These are phyloP conservation scores for Penicillium longicatenatum DNA, from an alignment of 495 filamentous ascomycete genomes.

Conservation along the genomic window DNA sequence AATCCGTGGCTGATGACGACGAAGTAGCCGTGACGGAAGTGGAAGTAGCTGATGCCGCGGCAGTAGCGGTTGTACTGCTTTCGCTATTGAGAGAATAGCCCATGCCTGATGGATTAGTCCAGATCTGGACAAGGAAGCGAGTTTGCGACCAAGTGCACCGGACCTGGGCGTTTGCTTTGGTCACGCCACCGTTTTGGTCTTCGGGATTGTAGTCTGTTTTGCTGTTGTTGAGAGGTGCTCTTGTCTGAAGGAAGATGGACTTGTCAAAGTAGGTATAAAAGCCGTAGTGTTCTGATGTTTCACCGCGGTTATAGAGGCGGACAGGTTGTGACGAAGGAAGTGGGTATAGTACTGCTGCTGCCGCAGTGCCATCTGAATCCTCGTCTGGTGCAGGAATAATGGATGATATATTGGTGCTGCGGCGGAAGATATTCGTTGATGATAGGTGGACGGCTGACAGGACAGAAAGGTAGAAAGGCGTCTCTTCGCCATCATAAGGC, in stretches of 20 bases:
- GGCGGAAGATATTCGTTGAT: slow-evolving; percentile 26
- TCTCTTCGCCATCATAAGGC: slow-evolving; percentile 52
- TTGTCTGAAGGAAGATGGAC: slow-evolving; percentile 73
- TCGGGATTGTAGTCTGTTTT: slow-evolving; percentile 38
- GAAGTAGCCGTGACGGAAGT: slow-evolving; percentile 24
- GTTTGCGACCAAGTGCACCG: slow-evolving; percentile 82
- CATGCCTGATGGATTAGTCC: slow-evolving; percentile 60
- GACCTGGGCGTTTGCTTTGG: slow-evolving; percentile 58
- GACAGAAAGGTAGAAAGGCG: slow-evolving; percentile 54
- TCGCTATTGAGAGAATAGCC: slow-evolving; percentile 36
- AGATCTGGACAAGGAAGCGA: slow-evolving; percentile 87
- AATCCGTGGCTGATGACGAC: slow-evolving; percentile 53
- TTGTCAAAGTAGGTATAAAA: slow-evolving; percentile 94
- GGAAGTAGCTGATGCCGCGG: slow-evolving; percentile 13
- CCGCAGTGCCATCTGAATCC: slow-evolving; percentile 67
- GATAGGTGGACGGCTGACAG: slow-evolving; percentile 35
- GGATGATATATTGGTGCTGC: slow-evolving; percentile 29
- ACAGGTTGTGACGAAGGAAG: slow-evolving; percentile 75
- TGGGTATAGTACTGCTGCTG: slow-evolving; percentile 67
- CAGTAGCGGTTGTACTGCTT: slow-evolving; percentile 6
- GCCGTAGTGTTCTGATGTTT: slow-evolving; percentile 82
- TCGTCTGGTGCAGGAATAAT: slow-evolving; percentile 62
- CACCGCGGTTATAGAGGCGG: slow-evolving; percentile 80
- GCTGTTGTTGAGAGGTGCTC: slow-evolving; percentile 38
- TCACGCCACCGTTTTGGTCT: slow-evolving; percentile 68